phyloP scores from a whole-genome alignment of 371 early-diverging fungal genomes.

The Apophysomyces sp. region DNA sequence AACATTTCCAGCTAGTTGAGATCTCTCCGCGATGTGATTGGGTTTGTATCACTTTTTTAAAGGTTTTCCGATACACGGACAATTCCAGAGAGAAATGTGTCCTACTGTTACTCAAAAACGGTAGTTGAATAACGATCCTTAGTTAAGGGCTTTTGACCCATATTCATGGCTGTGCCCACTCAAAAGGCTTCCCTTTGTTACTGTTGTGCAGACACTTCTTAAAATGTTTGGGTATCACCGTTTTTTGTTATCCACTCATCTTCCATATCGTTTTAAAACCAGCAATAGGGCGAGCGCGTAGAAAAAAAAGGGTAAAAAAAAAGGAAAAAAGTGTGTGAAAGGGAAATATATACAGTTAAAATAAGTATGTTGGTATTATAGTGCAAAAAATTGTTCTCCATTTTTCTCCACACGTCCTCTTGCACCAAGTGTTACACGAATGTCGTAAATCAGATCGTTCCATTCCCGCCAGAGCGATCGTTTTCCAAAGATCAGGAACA shows the following conservation, averaged over 20 bases:
- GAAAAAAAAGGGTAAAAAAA: not conserved
- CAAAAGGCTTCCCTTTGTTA: no score
- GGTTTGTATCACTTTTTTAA: no score
- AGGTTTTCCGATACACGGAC: no score
- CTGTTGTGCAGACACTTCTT: no score
- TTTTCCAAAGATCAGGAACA: slow-evolving; percentile 65
- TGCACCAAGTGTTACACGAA: slow-evolving; percentile 36
- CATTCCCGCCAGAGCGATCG: slow-evolving; percentile 54
- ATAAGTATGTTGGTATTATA: slow-evolving; percentile 20
- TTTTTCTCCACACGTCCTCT: slow-evolving; percentile 39
- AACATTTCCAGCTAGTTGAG: no score
- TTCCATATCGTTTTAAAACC: not conserved
- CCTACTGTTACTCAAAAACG: no score
- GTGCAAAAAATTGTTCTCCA: slow-evolving; percentile 59
- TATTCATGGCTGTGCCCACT: no score
- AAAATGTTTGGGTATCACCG: not conserved
- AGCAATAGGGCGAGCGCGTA: not conserved
- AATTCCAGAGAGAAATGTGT: no score
- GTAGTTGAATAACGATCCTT: no score
- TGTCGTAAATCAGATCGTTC: slow-evolving; percentile 51
- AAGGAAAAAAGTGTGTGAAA: no score
- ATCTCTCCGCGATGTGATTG: no score
- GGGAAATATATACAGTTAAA: not conserved
- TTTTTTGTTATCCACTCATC: not conserved
- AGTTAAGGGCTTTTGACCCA: no score